Evolutionary conservation across 2,329 filamentous ascomycete genomes (phyloP).

Genomic region (Fusarium dimerum): DNA sequence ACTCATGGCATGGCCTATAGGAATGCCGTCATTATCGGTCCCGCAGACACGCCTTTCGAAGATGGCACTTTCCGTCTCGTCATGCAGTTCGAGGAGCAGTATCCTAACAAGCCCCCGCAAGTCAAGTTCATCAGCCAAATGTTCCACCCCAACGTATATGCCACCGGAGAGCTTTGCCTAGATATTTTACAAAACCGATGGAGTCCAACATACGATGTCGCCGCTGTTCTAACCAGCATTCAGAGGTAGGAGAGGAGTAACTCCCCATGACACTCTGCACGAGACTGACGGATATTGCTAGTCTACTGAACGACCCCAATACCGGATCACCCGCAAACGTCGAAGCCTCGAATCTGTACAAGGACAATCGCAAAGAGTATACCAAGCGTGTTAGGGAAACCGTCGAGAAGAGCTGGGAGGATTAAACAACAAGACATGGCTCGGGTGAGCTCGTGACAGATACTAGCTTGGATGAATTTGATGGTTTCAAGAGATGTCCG

Average conservation of each 20-base stretch:
- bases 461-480: background rate
- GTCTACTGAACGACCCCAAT: slow-evolving; percentile 95
- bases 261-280: background rate
- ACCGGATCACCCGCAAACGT: slow-evolving; percentile 98
- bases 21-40: slow-evolving; percentile 98
- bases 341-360: slow-evolving; percentile 96
- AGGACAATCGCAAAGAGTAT: slow-evolving; percentile 96
- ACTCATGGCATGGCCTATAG: slow-evolving; percentile 47
- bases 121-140: slow-evolving; percentile 99
- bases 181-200: slow-evolving; percentile 97
- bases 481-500: background rate
- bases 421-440: slow-evolving; percentile 47
- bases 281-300: slow-evolving; percentile 43
- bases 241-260: slow-evolving; percentile 67
- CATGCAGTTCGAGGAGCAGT: slow-evolving; percentile 99
- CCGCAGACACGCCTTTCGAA: slow-evolving; percentile 95
- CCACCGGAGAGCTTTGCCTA: slow-evolving; percentile 91
- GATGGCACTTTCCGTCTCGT: slow-evolving; percentile 97
- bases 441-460: slow-evolving; percentile 8
- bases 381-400: slow-evolving; percentile 93
- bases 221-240: slow-evolving; percentile 94
- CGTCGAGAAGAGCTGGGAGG: slow-evolving; percentile 99
- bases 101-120: slow-evolving; percentile 95
- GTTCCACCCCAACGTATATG: slow-evolving; percentile 99
- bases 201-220: slow-evolving; percentile 98